Evolutionary conservation across 2,329 filamentous ascomycete genomes (phyloP).

Genomic region (Blastomyces gilchristii): DNA sequence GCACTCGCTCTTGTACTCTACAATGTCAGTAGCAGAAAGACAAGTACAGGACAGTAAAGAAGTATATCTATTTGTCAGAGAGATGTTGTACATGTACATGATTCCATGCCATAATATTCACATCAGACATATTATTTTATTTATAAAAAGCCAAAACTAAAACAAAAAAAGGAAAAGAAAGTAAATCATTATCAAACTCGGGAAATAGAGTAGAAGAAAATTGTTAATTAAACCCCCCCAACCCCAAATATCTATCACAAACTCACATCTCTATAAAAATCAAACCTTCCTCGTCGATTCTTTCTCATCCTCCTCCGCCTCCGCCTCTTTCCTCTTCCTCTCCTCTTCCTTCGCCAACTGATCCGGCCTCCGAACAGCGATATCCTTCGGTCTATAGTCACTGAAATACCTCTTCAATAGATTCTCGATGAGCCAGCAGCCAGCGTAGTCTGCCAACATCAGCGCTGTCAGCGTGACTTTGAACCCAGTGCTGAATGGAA

Average conservation of each 20-base stretch:
- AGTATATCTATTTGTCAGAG: background rate
- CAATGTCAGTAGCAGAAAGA: background rate
- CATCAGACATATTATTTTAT: background rate
- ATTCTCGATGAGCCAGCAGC: slow-evolving; percentile 81
- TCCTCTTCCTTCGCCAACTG: slow-evolving; percentile 68
- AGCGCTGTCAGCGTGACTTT: slow-evolving; percentile 71
- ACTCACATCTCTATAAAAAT: background rate
- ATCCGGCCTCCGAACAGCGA: slow-evolving; percentile 74
- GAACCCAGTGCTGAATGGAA: slow-evolving; percentile 82
- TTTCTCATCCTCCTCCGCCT: slow-evolving; percentile 33
- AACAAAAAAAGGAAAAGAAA: background rate
- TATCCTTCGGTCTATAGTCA: slow-evolving; percentile 88
- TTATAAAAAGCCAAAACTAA: slow-evolving; percentile 8
- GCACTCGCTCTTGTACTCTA: no score
- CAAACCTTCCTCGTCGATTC: slow-evolving; percentile 23
- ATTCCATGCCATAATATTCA: background rate
- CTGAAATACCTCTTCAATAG: slow-evolving; percentile 75
- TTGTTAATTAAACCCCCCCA: background rate
- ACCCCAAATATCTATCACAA: background rate
- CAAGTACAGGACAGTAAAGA: background rate
- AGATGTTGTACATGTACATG: background rate
- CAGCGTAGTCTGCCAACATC: slow-evolving; percentile 80
- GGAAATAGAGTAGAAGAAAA: background rate
- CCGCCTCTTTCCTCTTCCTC: slow-evolving; percentile 53
- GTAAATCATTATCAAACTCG: background rate